Evolutionary conservation across 495 filamentous ascomycete species (phyloP), one percentile per base, ranked within the genome.

Genomic region (Penicillium manginii): DNA sequence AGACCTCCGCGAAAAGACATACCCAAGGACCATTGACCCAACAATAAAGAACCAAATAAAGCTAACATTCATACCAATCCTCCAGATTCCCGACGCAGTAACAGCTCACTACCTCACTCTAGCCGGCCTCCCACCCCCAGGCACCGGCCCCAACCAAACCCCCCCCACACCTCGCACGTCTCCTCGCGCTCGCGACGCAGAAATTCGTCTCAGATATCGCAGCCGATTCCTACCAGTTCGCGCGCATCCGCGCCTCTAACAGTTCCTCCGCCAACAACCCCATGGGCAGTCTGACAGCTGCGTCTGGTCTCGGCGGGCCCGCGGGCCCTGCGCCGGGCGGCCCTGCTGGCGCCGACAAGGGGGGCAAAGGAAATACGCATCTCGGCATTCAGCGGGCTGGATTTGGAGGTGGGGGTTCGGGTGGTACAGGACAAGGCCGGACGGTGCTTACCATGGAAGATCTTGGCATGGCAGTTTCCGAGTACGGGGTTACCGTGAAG

Each of bases 381-480:
- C 74, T 97, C 19, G 94, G 96, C 5, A 92, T 93, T 59, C 92
- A 94, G 78, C 75, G 94, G 50, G 86, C 96, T 21, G 96, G 94
- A 5, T 98, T 90, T 74, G 94, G 92, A 11, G 93, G 92, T 63
- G 94, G 93, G 60, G 94, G 93, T 0, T 90, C 90, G 51, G 96
- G 92, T 22, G 91, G 93, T 0, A 89, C 88, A 42, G 79, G 78
- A 7, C 91, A 94, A 74, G 94, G 93, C 40, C 83, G 93, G 51
- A 97, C 94, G 35, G 94, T 98, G 61, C 76, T 98, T 57, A 98
- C 96, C 6, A 98, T 98, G 94, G 94, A 98, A 77, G 94, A 98
- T 81, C 71, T 98, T 66, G 94, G 94, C 2, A 97, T 96, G 89
- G 94, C 94, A 6, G 94, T 97, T 18, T 88, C 90, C 0, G 94